Conservation (phyloP, 352 stramenopile species). For the Aphanomyces euteiches region DNA sequence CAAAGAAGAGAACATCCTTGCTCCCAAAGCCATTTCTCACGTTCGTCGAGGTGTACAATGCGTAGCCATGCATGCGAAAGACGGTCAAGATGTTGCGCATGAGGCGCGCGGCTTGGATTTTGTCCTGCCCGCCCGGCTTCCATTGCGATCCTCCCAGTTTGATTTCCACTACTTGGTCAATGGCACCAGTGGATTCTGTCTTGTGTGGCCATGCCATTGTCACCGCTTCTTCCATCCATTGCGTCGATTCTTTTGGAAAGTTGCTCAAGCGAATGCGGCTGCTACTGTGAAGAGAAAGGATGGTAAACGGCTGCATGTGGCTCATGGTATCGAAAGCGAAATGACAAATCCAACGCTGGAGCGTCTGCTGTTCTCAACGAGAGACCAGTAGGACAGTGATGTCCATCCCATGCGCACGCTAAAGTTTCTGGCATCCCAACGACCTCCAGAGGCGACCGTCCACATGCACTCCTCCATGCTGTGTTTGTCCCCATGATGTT, state of each 20-base stretch:
- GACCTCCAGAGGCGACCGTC: too few species aligned
- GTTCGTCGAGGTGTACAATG: not conserved
- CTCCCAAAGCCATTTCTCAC: not conserved
- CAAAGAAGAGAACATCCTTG: constrained; percentile 8
- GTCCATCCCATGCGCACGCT: too few species aligned
- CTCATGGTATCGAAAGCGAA: too few species aligned
- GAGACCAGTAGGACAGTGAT: too few species aligned
- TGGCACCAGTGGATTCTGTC: constrained; percentile 79
- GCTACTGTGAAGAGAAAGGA: not conserved
- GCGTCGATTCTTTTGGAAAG: not conserved
- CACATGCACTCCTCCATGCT: too few species aligned
- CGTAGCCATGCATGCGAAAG: constrained; percentile 3
- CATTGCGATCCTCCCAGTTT: constrained; percentile 15
- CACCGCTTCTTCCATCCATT: not conserved
- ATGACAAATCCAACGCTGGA: too few species aligned
- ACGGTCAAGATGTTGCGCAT: not conserved
- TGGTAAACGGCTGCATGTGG: not conserved
- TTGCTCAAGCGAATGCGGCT: not conserved
- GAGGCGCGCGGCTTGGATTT: not conserved
- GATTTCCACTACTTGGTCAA: constrained; percentile 72
- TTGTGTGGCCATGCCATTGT: constrained; percentile 57
- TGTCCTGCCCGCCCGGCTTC: not conserved
- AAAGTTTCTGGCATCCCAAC: too few species aligned
- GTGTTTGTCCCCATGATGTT: too few species aligned
- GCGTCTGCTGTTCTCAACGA: too few species aligned